Conservation (phyloP, 202 grass and related monocot genomes). For the Cymbopogon flexuosus region DNA sequence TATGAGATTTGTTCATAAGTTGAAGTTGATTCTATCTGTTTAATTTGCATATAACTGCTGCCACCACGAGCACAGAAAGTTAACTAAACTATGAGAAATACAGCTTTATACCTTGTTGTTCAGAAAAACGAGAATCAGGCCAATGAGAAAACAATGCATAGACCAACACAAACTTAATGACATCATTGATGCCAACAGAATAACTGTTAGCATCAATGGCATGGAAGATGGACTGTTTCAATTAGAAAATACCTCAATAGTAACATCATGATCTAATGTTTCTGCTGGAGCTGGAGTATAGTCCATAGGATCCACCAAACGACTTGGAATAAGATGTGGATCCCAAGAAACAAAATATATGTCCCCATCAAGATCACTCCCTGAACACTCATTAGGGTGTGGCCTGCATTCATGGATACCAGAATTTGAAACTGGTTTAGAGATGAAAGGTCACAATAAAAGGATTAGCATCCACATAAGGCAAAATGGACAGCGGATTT, state of each 20-base stretch:
- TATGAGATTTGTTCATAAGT: constrained; percentile 4
- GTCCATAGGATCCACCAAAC: constrained; percentile 55
- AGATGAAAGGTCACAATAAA: constrained; percentile 3
- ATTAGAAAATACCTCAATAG: constrained; percentile 52
- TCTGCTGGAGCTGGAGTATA: constrained; percentile 58
- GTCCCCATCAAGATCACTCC: constrained; percentile 94
- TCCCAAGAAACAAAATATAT: constrained; percentile 97
- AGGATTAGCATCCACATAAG: background rate
- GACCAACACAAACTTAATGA: background rate
- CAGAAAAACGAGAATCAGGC: background rate
- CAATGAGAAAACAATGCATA: constrained; percentile 8
- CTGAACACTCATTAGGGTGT: constrained; percentile 87
- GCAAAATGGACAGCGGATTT: background rate
- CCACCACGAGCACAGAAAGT: background rate
- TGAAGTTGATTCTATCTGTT: background rate
- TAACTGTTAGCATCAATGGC: background rate
- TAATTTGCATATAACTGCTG: background rate
- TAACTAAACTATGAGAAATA: background rate
- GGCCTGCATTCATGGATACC: constrained; percentile 49
- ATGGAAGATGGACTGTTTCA: background rate
- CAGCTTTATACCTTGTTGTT: background rate
- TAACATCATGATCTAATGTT: constrained; percentile 82
- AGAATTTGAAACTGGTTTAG: background rate
- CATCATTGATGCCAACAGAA: constrained; percentile 22
- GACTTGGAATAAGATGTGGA: constrained; percentile 53